These are phyloP conservation scores for Plantago ovata DNA, from an alignment of 257 asterid genomes.

Conservation along the genomic window DNA sequence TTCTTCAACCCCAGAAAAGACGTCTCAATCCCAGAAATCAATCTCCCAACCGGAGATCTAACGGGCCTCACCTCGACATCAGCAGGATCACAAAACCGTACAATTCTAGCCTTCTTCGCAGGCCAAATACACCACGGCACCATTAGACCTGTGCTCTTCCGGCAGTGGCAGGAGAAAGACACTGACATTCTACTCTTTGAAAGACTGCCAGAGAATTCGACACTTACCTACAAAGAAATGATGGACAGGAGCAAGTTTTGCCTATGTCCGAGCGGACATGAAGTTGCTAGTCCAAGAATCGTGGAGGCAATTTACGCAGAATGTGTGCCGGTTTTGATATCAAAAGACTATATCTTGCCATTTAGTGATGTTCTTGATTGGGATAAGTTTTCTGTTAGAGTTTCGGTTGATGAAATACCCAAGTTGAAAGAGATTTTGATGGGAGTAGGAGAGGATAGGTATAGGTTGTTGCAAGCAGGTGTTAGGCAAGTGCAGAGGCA, in stretches of 20 bases:
- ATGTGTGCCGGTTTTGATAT: conserved; percentile 59
- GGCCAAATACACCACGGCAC: conserved; percentile 59
- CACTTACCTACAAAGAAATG: conserved; percentile 33
- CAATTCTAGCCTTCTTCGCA: conserved; percentile 59
- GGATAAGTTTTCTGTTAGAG: conserved; percentile 45
- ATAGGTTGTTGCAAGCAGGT: conserved; percentile 28
- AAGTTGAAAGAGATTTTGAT: conserved; percentile 37
- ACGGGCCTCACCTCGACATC: conserved; percentile 8
- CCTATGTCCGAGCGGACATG: conserved; percentile 59
- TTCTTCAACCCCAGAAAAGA: conserved; percentile 71
- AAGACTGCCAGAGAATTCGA: conserved; percentile 25
- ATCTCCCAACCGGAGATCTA: conserved; percentile 32
- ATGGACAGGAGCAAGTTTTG: conserved; percentile 53
- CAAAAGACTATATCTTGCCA: conserved; percentile 45
- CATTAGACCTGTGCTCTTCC: conserved; percentile 40
- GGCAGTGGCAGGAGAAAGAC: conserved; percentile 45
- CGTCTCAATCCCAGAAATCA: conserved; percentile 55
- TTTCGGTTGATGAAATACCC: conserved; percentile 34
- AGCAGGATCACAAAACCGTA: conserved; percentile 24
- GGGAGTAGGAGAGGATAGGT: conserved; percentile 36
- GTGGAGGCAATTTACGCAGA: conserved; percentile 58
- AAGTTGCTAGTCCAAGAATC: conserved; percentile 65
- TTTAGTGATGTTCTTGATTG: conserved; percentile 62
- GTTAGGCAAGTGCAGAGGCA: conserved; percentile 46
- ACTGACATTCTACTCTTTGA: conserved; percentile 29